Base-by-base conservation (phyloP, 345 rosid species). In the Eucalyptus pauciflora region DNA sequence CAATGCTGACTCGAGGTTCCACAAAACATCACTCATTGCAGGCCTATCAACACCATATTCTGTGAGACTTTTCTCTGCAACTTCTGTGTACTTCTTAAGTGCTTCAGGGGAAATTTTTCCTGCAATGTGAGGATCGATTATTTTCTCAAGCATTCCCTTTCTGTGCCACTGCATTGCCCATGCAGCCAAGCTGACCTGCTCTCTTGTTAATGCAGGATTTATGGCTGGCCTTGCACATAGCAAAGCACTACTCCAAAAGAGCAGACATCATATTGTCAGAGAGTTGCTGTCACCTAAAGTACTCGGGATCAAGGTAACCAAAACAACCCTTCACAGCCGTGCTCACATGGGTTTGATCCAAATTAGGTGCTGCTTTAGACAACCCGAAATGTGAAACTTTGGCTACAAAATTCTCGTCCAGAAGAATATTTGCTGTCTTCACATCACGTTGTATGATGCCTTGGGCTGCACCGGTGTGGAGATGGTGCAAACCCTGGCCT, bases 251-350 rank as follows among this genome's bases (percentile, higher is more conserved):
- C 98, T 9, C 99, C 98, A 7, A 97, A 97, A 0, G 97, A 97
- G 92, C 94, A 97, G 14, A 97, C 97, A 90, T 96, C 98, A 2
- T 95, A 95, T 93, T 96, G 87, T 96, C 97, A 3, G 98, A 96
- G 7, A 96, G 96, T 86, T 96, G 98, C 49, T 97, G 98, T 80
- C 94, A 91, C 87, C 93, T 88, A 92, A 97, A 96, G 93, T 96
- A 95, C 89, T 97, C 95, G 0, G 97, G 99, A 86, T 96, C 98
- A 31, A 96, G 95, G 85, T 96, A 96, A 58, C 99, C 98, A 33
- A 97, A 97, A 89, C 99, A 94, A 22, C 98, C 98, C 89, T 96
- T 96, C 88, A 97, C 98, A 0, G 98, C 97, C 1, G 97, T 96
- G 95, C 99, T 95, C n/a, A 95, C 98, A 69, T 94, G 93, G 17